A percentile compares a stretch with the other conserved stretches of the same genome.
These are phyloP conservation scores for Neopestalotiopsis rosae DNA, from an alignment of 2,329 filamentous ascomycete species.

Conservation along the genomic window DNA sequence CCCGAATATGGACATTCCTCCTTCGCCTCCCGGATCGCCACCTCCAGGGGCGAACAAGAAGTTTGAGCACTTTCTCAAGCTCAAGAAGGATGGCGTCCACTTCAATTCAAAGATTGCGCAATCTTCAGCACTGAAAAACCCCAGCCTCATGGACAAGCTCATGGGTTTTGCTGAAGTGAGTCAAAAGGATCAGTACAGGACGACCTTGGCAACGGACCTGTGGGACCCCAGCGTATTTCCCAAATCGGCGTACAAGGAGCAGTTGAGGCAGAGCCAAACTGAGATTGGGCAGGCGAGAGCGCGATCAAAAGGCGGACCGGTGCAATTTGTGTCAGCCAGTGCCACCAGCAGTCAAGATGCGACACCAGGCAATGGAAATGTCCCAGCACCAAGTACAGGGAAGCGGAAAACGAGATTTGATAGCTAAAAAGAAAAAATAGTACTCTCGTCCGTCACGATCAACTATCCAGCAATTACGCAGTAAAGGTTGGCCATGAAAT, in stretches of 20 bases:
- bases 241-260: conserved; percentile 56
- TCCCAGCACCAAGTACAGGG: conserved; percentile 30
- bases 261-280: conserved; percentile 55
- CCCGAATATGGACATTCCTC: conserved; percentile 76
- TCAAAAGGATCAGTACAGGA: conserved; percentile 66
- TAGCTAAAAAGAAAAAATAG: conserved; percentile 25
- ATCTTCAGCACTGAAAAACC: conserved; percentile 73
- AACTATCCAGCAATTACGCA: neutral
- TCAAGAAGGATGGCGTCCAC: conserved; percentile 79
- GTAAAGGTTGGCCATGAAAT: neutral
- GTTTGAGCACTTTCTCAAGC: conserved; percentile 73
- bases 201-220: conserved; percentile 59
- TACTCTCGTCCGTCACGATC: neutral
- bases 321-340: conserved; percentile 55
- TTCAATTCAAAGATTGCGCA: conserved; percentile 78
- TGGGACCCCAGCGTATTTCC: conserved; percentile 66
- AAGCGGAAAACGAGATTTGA: conserved; percentile 44
- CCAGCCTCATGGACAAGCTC: conserved; percentile 73
- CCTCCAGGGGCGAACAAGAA: conserved; percentile 63
- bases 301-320: conserved; percentile 45
- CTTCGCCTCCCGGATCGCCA: conserved; percentile 71
- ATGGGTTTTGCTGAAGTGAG: conserved; percentile 68
- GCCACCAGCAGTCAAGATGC: conserved; percentile 19
- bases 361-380: conserved; percentile 30
- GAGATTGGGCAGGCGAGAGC: conserved; percentile 50